These are phyloP conservation scores for Chrysoporthe austroafricana DNA, from an alignment of 2,329 filamentous ascomycete genomes.

Conservation along the genomic window DNA sequence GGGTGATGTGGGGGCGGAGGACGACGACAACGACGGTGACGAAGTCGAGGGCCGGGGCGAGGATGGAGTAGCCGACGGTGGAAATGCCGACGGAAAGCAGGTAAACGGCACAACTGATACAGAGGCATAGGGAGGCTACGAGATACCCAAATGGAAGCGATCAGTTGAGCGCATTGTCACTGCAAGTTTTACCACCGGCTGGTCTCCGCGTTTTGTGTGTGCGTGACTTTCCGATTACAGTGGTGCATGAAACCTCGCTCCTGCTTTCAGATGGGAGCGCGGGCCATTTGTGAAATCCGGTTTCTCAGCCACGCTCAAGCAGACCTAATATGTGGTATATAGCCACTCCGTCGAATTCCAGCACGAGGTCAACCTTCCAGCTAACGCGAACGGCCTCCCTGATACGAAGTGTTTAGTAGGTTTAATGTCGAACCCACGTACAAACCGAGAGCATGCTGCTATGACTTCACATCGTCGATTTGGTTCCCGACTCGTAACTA, in stretches of 20 bases:
- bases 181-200: not conserved
- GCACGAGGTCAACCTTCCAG: not conserved
- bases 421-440: not conserved
- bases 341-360: not conserved
- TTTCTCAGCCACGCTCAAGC: not conserved
- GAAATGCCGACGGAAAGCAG: not conserved
- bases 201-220: not conserved
- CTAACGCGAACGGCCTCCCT: not conserved
- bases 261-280: not conserved
- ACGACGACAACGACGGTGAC: slow-evolving; percentile 25
- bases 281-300: too few species aligned
- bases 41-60: slow-evolving; percentile 11
- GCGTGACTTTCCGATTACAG: not conserved
- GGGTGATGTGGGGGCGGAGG: slow-evolving; percentile 34
- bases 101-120: too few species aligned
- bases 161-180: not conserved
- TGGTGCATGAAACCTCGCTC: not conserved
- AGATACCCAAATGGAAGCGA: not conserved
- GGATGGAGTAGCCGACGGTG: slow-evolving; percentile 1
- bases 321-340: not conserved
- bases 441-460: too few species aligned
- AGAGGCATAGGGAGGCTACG: not conserved
- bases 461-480: too few species aligned
- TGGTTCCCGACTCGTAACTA: too few species aligned
- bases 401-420: not conserved